Base-by-base conservation (phyloP, 805 yeast genomes). In the Blastobotrys attinorum region DNA sequence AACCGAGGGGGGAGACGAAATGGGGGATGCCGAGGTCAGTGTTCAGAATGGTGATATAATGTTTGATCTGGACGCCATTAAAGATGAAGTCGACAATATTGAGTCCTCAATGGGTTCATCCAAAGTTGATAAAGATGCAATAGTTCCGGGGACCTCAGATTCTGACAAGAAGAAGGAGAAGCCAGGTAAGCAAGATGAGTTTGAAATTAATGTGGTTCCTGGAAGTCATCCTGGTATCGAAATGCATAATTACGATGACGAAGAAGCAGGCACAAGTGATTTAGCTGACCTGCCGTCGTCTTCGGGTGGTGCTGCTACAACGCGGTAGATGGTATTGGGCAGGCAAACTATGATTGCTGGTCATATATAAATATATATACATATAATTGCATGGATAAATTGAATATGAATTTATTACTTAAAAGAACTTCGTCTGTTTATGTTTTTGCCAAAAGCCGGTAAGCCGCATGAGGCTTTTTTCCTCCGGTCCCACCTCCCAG, bases 31-130 rank as follows among this genome's bases (percentile, higher is more conserved):
- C 37, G 49, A 68, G 61, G 34, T 69, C 66, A 25, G 67, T 61
- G 54, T 63, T 64, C 51, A 59, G 61, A 42, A 62, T 63, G 40
- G 65, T 60, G 38, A 69, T 65, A 43, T 52, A 3, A 37, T 66
- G 40, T 69, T 67, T 46, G 71, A 67, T 43, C 48, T 68, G 8
- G 67, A 61, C 17, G 71, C 70, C 2, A 56, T 67, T 27, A 46
- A 60, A 25, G 39, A 53, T 6, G 72, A 67, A 35, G 58, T 69
- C 13, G 52, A 52, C n/a, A 50, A 51, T 10, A 51, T 65, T 11
- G 61, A 59, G 21, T 3, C 17, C 10, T n/a, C 15, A 3, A 13
- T 16, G 21, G 21, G 10, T n/a, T 13, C 20, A 4, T n/a, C 36
- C 21, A 31, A 4, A 5, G 36, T 17, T 16, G 36, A 32, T 11